A percentile compares a stretch with the other conserved stretches of the same genome.
These are phyloP conservation scores for Lachancea cidri DNA, from an alignment of 805 yeast species.

Conservation along the genomic window DNA sequence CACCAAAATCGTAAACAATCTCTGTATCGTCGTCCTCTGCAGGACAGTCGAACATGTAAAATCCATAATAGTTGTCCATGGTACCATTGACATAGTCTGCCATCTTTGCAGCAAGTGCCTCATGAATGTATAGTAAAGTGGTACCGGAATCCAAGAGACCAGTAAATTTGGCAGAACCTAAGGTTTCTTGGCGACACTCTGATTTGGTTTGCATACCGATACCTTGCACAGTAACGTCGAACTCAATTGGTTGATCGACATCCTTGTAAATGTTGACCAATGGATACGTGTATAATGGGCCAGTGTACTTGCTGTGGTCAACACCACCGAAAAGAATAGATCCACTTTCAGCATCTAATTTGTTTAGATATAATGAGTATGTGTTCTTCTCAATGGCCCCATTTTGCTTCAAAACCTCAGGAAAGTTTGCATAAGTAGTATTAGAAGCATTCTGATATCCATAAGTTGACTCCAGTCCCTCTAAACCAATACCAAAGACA, in stretches of 20 bases:
- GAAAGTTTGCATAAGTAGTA: constrained; percentile 52
- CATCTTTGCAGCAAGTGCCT: constrained; percentile 25
- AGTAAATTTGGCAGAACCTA: constrained; percentile 26
- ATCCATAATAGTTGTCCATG: constrained; percentile 34
- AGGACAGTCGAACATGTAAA: constrained; percentile 41
- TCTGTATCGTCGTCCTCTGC: constrained; percentile 20
- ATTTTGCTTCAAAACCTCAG: constrained; percentile 46
- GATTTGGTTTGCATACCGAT: constrained; percentile 27
- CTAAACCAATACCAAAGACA: constrained; percentile 63
- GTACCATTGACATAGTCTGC: constrained; percentile 32
- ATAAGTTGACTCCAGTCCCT: constrained; percentile 50
- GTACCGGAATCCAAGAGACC: constrained; percentile 57
- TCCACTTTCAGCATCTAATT: constrained; percentile 37
- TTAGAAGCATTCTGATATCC: constrained; percentile 23
- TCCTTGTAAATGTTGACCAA: constrained; percentile 39
- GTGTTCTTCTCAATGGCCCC: constrained; percentile 47
- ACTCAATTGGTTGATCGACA: constrained; percentile 33
- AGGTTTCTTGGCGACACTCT: constrained; percentile 16
- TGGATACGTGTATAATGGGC: constrained; percentile 43
- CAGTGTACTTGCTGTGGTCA: constrained; percentile 50
- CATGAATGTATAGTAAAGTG: constrained; percentile 45
- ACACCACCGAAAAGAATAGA: constrained; percentile 59
- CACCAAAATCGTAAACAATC: constrained; percentile 46
- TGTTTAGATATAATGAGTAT: constrained; percentile 54
- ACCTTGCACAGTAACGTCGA: constrained; percentile 45